These are phyloP conservation scores for Eremothecium gossypii DNA, from an alignment of 1,139 yeast species.

Conservation along the genomic window DNA sequence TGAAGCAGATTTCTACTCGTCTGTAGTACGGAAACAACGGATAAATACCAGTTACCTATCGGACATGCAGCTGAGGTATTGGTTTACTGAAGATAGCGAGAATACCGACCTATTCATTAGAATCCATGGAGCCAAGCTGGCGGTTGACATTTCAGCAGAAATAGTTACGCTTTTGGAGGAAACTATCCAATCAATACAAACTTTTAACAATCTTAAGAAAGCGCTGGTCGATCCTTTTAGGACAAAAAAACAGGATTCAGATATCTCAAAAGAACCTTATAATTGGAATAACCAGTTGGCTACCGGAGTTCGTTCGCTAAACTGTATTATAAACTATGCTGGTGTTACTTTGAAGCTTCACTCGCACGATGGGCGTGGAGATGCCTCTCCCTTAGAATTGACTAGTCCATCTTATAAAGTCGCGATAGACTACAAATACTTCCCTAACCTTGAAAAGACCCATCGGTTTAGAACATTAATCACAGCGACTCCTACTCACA, in stretches of 20 bases:
- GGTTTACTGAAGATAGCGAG: slow-evolving; percentile 32
- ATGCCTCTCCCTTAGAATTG: slow-evolving; percentile 49
- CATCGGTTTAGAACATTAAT: slow-evolving; percentile 25
- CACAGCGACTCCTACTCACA: slow-evolving; percentile 48
- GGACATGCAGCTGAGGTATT: slow-evolving; percentile 51
- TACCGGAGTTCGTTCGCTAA: slow-evolving; percentile 36
- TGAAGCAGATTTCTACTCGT: slow-evolving; percentile 43
- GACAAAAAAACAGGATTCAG: slow-evolving; percentile 3
- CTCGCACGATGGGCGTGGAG: slow-evolving; percentile 35
- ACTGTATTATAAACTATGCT: slow-evolving; percentile 48
- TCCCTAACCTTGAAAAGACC: slow-evolving; percentile 24
- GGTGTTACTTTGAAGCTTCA: slow-evolving; percentile 57
- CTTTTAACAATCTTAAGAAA: slow-evolving; percentile 34
- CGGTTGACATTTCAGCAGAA: slow-evolving; percentile 50
- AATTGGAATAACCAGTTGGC: slow-evolving; percentile 24
- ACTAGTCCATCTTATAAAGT: slow-evolving; percentile 73
- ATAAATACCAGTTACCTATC: slow-evolving; percentile 61
- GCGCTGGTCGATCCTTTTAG: slow-evolving; percentile 10
- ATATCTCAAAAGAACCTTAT: slow-evolving; percentile 15
- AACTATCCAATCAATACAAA: slow-evolving; percentile 37
- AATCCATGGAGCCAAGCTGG: slow-evolving; percentile 58
- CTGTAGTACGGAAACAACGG: slow-evolving; percentile 37
- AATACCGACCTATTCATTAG: slow-evolving; percentile 35
- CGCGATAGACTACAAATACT: slow-evolving; percentile 37
- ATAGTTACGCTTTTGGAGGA: slow-evolving; percentile 43